These are phyloP conservation scores for Trichaptum fuscoviolaceum DNA, from an alignment of 768 basidiomycete genomes.

Conservation along the genomic window DNA sequence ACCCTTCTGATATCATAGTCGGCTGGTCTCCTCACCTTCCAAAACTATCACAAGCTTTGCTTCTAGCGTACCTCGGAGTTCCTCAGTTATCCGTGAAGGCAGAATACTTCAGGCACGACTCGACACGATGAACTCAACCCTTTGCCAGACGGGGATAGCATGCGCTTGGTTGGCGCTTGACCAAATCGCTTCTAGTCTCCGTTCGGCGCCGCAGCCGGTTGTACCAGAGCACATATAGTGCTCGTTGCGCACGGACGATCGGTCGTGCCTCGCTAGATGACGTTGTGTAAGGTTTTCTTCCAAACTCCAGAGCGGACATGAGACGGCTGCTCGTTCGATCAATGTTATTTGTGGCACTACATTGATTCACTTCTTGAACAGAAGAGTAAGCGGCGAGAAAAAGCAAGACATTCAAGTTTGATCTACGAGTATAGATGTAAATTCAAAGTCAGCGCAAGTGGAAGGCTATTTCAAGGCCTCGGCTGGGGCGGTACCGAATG, in stretches of 20 bases:
- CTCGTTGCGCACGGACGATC: neutral
- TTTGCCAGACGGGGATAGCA: neutral
- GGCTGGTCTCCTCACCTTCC: neutral
- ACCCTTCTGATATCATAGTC: neutral
- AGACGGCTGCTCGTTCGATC: neutral
- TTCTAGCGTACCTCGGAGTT: neutral
- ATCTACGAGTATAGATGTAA: neutral
- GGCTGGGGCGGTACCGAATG: too few species aligned
- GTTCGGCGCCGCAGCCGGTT: neutral
- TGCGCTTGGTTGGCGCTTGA: neutral
- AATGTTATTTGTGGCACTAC: neutral
- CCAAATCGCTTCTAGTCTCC: neutral
- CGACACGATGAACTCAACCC: too few species aligned
- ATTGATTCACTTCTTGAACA: neutral
- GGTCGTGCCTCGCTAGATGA: neutral
- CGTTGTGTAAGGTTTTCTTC: neutral
- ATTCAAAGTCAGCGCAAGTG: neutral
- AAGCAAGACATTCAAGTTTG: neutral
- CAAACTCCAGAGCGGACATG: neutral
- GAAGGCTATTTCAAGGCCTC: neutral
- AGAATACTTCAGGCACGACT: neutral
- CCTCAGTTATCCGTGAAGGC: neutral
- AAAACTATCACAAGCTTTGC: neutral
- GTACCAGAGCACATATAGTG: neutral
- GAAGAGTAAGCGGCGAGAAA: neutral